A percentile compares a stretch with the other conserved stretches of the same genome.
These are phyloP conservation scores for Populus trichocarpa DNA, from an alignment of 441 rosid genomes.

Conservation along the genomic window DNA sequence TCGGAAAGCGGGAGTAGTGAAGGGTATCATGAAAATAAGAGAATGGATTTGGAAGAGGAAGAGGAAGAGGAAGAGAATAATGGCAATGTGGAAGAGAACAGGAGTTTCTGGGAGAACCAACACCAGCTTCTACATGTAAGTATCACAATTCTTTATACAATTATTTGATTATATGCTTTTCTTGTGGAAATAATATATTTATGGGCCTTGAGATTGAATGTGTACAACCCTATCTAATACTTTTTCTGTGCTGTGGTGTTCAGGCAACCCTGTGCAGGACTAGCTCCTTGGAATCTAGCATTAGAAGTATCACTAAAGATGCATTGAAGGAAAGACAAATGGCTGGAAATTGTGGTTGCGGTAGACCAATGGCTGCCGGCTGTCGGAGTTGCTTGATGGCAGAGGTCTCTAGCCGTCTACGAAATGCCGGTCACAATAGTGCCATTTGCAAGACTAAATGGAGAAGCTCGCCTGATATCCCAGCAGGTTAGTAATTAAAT, in stretches of 20 bases:
- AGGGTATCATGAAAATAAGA: slow-evolving; percentile 6
- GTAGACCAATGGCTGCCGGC: slow-evolving; percentile 23
- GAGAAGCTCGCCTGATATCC: slow-evolving; percentile 44
- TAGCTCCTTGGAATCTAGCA: slow-evolving; percentile 40
- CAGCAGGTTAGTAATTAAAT: slow-evolving; percentile 36
- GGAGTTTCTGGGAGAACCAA: slow-evolving; percentile 48
- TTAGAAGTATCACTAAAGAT: slow-evolving; percentile 42
- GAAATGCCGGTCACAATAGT: slow-evolving; percentile 36
- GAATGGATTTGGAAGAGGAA: slow-evolving; percentile 4
- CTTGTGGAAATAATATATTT: background rate
- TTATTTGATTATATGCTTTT: background rate
- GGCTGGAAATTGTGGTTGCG: slow-evolving; percentile 37
- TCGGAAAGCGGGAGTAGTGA: slow-evolving; percentile 11
- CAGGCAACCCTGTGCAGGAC: slow-evolving; percentile 46
- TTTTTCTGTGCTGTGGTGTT: background rate
- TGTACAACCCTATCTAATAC: background rate
- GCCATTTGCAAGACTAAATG: slow-evolving; percentile 57
- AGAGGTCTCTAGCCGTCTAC: slow-evolving; percentile 42
- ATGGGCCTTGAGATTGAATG: background rate
- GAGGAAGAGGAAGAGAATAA: slow-evolving; percentile 21
- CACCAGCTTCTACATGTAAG: slow-evolving; percentile 37
- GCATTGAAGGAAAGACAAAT: slow-evolving; percentile 33
- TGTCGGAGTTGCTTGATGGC: slow-evolving; percentile 52
- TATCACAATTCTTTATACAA: background rate
- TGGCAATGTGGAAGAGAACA: slow-evolving; percentile 15